These are phyloP conservation scores for Pleurotus tuoliensis DNA, from an alignment of 768 basidiomycete genomes.

Conservation along the genomic window DNA sequence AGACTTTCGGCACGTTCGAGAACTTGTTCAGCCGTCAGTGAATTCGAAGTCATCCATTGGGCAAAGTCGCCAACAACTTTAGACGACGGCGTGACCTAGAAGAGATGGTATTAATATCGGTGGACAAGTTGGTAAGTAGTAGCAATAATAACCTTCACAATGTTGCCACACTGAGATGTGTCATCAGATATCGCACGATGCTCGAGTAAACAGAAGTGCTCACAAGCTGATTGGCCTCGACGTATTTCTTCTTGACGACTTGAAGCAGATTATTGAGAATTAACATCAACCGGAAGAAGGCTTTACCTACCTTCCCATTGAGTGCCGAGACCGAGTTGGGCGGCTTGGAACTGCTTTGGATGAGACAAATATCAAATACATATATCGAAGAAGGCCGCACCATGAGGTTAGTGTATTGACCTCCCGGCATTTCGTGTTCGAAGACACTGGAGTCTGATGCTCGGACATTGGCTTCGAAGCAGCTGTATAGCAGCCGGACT, in stretches of 20 bases:
- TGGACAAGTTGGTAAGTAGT: too few relatives aligned
- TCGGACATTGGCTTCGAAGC: slow-evolving; percentile 98
- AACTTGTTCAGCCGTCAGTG: slow-evolving; percentile 82
- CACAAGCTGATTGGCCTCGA: slow-evolving; percentile 94
- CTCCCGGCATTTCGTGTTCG: slow-evolving; percentile 99
- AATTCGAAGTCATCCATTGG: slow-evolving; percentile 98
- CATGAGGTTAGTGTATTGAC: slow-evolving; percentile 93
- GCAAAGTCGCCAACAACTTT: slow-evolving; percentile 99
- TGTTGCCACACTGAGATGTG: slow-evolving; percentile 77
- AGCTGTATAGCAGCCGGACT: slow-evolving; percentile 89
- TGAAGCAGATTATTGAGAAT: slow-evolving; percentile 11
- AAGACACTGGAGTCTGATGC: slow-evolving; percentile 98
- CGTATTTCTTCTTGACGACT: slow-evolving; percentile 98
- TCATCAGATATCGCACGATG: too few relatives aligned
- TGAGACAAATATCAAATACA: slow-evolving; percentile 14
- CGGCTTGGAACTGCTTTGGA: slow-evolving; percentile 84
- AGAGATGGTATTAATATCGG: not conserved
- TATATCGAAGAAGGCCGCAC: slow-evolving; percentile 39
- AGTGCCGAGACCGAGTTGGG: slow-evolving; percentile 93
- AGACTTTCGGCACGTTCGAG: slow-evolving; percentile 81
- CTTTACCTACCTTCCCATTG: slow-evolving; percentile 78
- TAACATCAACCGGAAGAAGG: slow-evolving; percentile 6
- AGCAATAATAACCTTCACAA: slow-evolving; percentile 68
- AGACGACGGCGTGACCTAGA: slow-evolving; percentile 91
- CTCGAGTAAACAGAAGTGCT: slow-evolving; percentile 18